A percentile compares a stretch with the other conserved stretches of the same genome.
Conservation (phyloP, 1,139 yeast genomes). For the Blastobotrys arbuscula region DNA sequence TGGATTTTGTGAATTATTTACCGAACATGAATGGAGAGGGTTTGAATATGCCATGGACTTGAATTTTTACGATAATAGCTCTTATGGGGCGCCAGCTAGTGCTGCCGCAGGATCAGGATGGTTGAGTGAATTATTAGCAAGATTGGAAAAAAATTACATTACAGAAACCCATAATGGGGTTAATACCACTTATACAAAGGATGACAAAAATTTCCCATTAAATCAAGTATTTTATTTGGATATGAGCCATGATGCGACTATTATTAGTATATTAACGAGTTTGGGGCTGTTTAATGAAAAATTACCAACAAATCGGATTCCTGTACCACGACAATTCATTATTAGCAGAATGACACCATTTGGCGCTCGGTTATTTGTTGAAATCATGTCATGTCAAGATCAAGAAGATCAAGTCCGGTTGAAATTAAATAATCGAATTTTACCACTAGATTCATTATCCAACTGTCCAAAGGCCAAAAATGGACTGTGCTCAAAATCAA, state of each 20-base stretch:
- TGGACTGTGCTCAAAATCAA: slow-evolving; percentile 36
- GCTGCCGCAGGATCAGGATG: slow-evolving; percentile 42
- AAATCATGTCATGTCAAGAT: slow-evolving; percentile 36
- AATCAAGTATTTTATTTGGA: slow-evolving; percentile 41
- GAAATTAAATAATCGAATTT: slow-evolving; percentile 37
- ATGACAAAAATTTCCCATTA: slow-evolving; percentile 34
- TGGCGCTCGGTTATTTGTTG: slow-evolving; percentile 39
- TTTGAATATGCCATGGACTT: slow-evolving; percentile 44
- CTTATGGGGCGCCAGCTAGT: slow-evolving; percentile 37
- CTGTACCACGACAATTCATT: slow-evolving; percentile 39
- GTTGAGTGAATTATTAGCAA: slow-evolving; percentile 37
- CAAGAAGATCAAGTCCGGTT: slow-evolving; percentile 30
- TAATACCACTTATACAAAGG: slow-evolving; percentile 33
- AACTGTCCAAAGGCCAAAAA: slow-evolving; percentile 33
- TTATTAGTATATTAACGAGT: slow-evolving; percentile 38
- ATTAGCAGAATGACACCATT: slow-evolving; percentile 40
- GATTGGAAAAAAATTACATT: slow-evolving; percentile 30
- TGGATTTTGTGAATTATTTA: slow-evolving; percentile 44
- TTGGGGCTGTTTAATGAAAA: slow-evolving; percentile 35
- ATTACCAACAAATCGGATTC: slow-evolving; percentile 34
- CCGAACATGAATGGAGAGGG: slow-evolving; percentile 46
- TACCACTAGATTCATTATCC: slow-evolving; percentile 36
- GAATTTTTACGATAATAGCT: slow-evolving; percentile 37
- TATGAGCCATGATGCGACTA: slow-evolving; percentile 40
- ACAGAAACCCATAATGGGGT: slow-evolving; percentile 32